Base-by-base conservation (phyloP, 2,329 filamentous ascomycete genomes). In the Bimuria novae-zelandiae region DNA sequence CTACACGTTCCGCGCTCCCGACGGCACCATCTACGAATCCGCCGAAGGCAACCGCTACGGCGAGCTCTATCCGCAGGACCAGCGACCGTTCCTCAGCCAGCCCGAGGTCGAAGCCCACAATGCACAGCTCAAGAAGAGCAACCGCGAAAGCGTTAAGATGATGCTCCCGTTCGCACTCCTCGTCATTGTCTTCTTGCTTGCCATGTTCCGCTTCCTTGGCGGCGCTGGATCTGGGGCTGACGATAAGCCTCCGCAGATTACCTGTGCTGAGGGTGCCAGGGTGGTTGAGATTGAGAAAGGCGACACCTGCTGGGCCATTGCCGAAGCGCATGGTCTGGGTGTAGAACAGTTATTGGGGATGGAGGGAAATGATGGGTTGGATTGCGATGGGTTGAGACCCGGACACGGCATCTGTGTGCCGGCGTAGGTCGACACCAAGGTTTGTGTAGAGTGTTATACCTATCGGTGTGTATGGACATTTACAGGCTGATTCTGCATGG, bases 121-220 rank as follows among this genome's bases (percentile, higher is more conserved):
- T 47, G 49, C 45, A 21, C 37, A 48, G 16, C 54, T 70, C 16
- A 53, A 63, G 42, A 52, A 50, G 14, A 48, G 57, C 55, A 59
- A 72, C 42, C 46, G 66, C 33, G 70, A 72, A 27, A 79, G 82
- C 5, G 80, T 82, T 77, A 76, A 82, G 25, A 75, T 77, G n/a
- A 72, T 85, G 57, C 74, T 85, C 62, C 84, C 84, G 63, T 85
- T 84, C 69, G 82, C 81, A 49, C 68, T 84, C 55, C 67, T 85
- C 30, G 75, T 83, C 48, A 73, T 81, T 3, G 61, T 84, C 14
- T 80, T 78, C 54, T 67, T 85, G 42, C 62, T 84, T 29, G 64
- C 77, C 16, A 60, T 85, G 37, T 66, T 73, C 41, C 56, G 58
- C 37, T 59, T 65, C 16, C 29, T 69, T 8, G 51, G 56, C 41